Percentiles rank a stretch among this genome's conserved stretches.
phyloP scores from a whole-genome alignment of 257 asterid species.

The Asclepias syriaca region DNA sequence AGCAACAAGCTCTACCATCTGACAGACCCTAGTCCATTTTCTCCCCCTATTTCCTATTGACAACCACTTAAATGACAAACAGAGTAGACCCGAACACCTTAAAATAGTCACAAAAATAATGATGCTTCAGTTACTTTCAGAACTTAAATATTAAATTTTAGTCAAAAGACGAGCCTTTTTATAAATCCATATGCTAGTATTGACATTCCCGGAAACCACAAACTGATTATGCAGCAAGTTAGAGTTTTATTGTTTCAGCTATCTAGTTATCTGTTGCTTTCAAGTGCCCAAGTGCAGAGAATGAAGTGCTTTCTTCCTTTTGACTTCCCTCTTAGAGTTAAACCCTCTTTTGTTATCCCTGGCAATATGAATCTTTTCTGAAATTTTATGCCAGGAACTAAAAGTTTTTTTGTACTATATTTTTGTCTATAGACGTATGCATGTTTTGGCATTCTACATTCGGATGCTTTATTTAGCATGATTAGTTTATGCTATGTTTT shows the following conservation, averaged over 20 bases:
- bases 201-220: neutral
- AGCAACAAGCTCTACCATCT: neutral
- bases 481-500: slow-evolving; percentile 21
- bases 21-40: neutral
- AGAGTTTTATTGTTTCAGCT: neutral
- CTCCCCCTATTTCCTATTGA: neutral
- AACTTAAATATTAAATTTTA: neutral
- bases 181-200: neutral
- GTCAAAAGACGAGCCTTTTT: neutral
- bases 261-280: neutral
- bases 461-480: neutral
- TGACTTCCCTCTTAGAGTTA: neutral
- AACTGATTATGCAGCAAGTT: neutral
- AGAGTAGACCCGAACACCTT: neutral
- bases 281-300: neutral
- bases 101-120: neutral
- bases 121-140: neutral
- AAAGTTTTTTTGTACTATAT: neutral
- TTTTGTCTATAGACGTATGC: neutral
- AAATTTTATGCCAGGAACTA: neutral
- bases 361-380: neutral
- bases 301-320: neutral
- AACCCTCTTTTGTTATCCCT: neutral
- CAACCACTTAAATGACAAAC: neutral
- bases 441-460: slow-evolving; percentile 5